Evolutionary conservation across 2,329 filamentous ascomycete species (phyloP), one percentile per base, ranked within the genome.

Genomic region (Aspergillus sp.): DNA sequence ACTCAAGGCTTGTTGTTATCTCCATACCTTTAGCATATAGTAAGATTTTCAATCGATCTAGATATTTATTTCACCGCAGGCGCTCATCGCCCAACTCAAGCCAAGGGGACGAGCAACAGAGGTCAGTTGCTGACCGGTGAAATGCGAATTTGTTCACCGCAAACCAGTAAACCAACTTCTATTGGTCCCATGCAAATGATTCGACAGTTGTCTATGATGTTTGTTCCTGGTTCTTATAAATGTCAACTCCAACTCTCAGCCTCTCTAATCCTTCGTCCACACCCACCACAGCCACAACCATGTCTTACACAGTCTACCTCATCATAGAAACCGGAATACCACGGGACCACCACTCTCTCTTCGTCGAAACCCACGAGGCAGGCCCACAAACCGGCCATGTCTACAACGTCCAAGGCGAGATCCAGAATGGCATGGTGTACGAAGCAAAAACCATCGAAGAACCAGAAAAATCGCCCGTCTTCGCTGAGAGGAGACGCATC

Each of bases 391-490:
- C 51, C 12, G 60, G 61, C 43, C 50, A 49, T 20, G 32, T 55
- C 9, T 59, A 62, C 47, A 58, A 67, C 27, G 61, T 67, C 19
- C 60, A 54, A 3, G 63, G 63, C 27, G 59, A 62, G 47, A 64
- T 67, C 42, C 59, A 65, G 39, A 51, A 52, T 43, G 60, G 62
- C 15, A 65, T 66, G 59, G 38, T 13, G 7, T 61, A 59, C 43
- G 54, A 63, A 17, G 38, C 55, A 27, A 60, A 54, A 38, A 25
- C 45, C 1, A 33, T 22, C 20, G 44, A 53, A 15, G 32, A 48
- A 1, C 60, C 58, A 1, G 56, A 59, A 44, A 39, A 58, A 6
- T 56, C 56, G 3, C 41, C 35, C 5, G 48, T 43, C 5, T 63
- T 55, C 38, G 15, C 41, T 20, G n/a, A 19, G n/a, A 52, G 57